Conservation (phyloP, 2,329 filamentous ascomycete genomes). For the Penicillium sumatraense region DNA sequence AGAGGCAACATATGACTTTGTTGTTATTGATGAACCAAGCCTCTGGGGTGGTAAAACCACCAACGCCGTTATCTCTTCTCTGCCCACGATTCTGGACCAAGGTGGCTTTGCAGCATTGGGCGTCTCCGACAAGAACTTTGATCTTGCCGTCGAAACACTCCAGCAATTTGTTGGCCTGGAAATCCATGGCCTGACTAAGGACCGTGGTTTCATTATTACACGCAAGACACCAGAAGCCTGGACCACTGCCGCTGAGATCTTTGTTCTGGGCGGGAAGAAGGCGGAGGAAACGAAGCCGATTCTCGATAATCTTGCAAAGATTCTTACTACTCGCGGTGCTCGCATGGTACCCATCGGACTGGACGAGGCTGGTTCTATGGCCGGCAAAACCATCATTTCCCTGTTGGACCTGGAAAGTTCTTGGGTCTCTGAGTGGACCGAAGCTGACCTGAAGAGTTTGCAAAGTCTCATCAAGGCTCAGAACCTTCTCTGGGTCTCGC, state of each 20-base stretch:
- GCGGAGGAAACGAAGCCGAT: conserved; percentile 3
- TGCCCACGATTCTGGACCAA: conserved; percentile 9
- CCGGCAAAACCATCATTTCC: conserved; percentile 24
- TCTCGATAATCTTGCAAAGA: conserved; percentile 13
- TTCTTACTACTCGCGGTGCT: conserved; percentile 18
- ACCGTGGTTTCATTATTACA: conserved; percentile 14
- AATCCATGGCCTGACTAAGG: conserved; percentile 14
- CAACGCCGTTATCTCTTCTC: conserved; percentile 3
- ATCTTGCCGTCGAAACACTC: conserved; percentile 5
- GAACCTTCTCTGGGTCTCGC: conserved; percentile 27
- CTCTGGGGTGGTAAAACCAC: conserved; percentile 10
- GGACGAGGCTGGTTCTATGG: conserved; percentile 11
- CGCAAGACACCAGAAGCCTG: conserved; percentile 15
- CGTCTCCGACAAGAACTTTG: conserved; percentile 7
- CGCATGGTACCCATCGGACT: conserved; percentile 13
- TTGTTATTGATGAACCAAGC: conserved; percentile 17
- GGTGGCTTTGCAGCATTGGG: conserved; percentile 17
- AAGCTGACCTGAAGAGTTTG: conserved; percentile 14
- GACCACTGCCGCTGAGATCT: conserved; percentile 21
- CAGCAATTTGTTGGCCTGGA: conserved; percentile 11
- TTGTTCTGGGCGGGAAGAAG: conserved; percentile 11
- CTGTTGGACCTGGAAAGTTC: conserved; percentile 20
- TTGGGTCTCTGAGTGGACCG: conserved; percentile 18
- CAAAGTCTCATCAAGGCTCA: conserved; percentile 16
- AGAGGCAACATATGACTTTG: conserved; percentile 15